Evolutionary conservation across 2,329 filamentous ascomycete genomes (phyloP).

Genomic region (Fusarium sp.): DNA sequence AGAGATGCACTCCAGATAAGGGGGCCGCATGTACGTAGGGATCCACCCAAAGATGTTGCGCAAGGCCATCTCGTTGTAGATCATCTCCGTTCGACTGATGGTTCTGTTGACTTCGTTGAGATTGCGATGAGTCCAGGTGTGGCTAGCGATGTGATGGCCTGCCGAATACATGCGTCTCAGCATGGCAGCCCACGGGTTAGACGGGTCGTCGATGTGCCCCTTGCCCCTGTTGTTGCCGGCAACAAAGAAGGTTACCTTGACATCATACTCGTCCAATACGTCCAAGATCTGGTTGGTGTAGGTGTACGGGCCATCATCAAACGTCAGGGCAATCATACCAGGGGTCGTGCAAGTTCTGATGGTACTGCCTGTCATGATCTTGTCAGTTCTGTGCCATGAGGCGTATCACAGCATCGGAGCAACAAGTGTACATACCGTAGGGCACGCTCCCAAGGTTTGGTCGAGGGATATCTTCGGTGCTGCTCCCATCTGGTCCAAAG

Average conservation of each 20-base stretch:
- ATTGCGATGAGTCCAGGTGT: slow-evolving; percentile 62
- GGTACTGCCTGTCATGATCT: slow-evolving; percentile 42
- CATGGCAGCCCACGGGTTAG: slow-evolving; percentile 51
- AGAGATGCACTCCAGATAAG: slow-evolving; percentile 58
- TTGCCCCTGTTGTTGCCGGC: slow-evolving; percentile 57
- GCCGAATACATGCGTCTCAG: slow-evolving; percentile 56
- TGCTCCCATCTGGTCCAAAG: slow-evolving; percentile 48
- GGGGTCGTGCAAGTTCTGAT: slow-evolving; percentile 53
- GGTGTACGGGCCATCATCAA: slow-evolving; percentile 60
- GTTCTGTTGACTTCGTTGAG: slow-evolving; percentile 52
- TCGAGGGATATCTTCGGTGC: slow-evolving; percentile 49
- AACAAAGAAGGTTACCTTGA: slow-evolving; percentile 58
- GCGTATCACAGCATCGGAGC: slow-evolving; percentile 6
- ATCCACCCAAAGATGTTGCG: slow-evolving; percentile 56
- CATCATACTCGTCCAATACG: slow-evolving; percentile 46
- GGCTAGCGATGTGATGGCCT: slow-evolving; percentile 61
- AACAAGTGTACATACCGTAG: slow-evolving; percentile 49
- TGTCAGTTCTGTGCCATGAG: slow-evolving; percentile 36
- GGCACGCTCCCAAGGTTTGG: slow-evolving; percentile 51
- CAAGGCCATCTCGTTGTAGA: slow-evolving; percentile 59
- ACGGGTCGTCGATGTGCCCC: slow-evolving; percentile 54
- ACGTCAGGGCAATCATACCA: slow-evolving; percentile 58
- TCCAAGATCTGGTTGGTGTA: slow-evolving; percentile 59
- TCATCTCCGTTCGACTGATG: slow-evolving; percentile 54
- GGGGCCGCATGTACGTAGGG: slow-evolving; percentile 59